Conservation (phyloP, 164 flowering plant genomes). For the Dillenia suffruticosa region DNA sequence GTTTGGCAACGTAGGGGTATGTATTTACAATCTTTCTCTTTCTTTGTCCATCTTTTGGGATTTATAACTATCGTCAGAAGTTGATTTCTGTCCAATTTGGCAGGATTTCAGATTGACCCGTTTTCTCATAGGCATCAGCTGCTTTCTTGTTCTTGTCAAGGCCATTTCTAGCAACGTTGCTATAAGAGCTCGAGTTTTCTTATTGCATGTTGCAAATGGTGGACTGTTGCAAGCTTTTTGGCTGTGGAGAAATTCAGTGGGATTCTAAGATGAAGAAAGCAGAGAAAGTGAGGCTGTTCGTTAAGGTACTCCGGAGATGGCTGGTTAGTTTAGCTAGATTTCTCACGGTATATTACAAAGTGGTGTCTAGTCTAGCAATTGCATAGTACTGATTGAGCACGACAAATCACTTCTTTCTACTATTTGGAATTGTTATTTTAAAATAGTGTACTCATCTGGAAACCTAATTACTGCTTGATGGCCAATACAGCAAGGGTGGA, state of each 20-base stretch:
- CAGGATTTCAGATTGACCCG: slow-evolving; percentile 32
- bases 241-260: slow-evolving; percentile 32
- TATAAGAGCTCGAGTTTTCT: slow-evolving; percentile 21
- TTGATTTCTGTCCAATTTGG: neutral
- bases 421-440: too few relatives aligned
- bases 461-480: too few relatives aligned
- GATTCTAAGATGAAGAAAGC: slow-evolving; percentile 8
- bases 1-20: slow-evolving; percentile 31
- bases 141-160: slow-evolving; percentile 43
- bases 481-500: too few relatives aligned
- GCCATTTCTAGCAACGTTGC: slow-evolving; percentile 21
- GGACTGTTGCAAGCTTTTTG: slow-evolving; percentile 64
- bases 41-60: neutral
- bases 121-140: slow-evolving; percentile 34
- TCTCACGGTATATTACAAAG: too few relatives aligned
- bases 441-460: too few relatives aligned
- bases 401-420: too few relatives aligned
- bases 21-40: neutral
- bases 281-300: too few relatives aligned
- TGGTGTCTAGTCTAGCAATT: too few relatives aligned
- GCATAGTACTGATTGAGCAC: too few relatives aligned
- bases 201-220: slow-evolving; percentile 60
- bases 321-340: too few relatives aligned
- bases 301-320: too few relatives aligned
- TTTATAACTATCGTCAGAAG: too few relatives aligned